Conservation (phyloP, 306 rosid genomes). For the Lathyrus sativus region DNA sequence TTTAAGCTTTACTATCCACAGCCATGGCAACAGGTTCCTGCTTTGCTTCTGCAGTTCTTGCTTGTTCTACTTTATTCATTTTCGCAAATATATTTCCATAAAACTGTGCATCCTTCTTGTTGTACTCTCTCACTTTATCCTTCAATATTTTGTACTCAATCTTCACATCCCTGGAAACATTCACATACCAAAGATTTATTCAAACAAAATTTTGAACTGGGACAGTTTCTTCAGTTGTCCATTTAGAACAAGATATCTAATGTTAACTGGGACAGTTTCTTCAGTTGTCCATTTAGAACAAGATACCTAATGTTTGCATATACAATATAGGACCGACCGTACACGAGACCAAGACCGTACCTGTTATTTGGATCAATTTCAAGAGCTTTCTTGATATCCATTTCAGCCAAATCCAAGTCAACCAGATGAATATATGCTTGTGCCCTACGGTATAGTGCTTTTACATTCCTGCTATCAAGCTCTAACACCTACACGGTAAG, state of each 20-base stretch:
- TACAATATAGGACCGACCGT: background rate
- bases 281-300: background rate
- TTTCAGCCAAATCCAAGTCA: slow-evolving; percentile 88
- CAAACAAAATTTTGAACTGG: background rate
- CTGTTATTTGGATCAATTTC: slow-evolving; percentile 87
- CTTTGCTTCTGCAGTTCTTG: slow-evolving; percentile 42
- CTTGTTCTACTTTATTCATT: slow-evolving; percentile 56
- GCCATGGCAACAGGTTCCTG: slow-evolving; percentile 62
- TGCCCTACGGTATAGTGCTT: slow-evolving; percentile 91
- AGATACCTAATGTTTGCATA: background rate
- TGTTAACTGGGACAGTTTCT: background rate
- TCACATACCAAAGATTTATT: background rate
- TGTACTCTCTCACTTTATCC: slow-evolving; percentile 79
- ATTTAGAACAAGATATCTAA: background rate
- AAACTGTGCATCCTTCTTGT: slow-evolving; percentile 77
- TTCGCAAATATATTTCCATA: slow-evolving; percentile 86
- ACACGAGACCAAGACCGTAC: slow-evolving; percentile 32
- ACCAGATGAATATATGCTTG: slow-evolving; percentile 78
- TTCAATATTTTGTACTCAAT: slow-evolving; percentile 76
- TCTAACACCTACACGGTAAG: slow-evolving; percentile 61
- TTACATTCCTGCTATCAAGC: slow-evolving; percentile 71
- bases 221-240: background rate
- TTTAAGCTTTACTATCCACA: slow-evolving; percentile 59
- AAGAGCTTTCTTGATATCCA: slow-evolving; percentile 91
- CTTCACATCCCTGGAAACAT: slow-evolving; percentile 70